Base-by-base conservation (phyloP, 2,329 filamentous ascomycete genomes). In the Verticillium dahliae region DNA sequence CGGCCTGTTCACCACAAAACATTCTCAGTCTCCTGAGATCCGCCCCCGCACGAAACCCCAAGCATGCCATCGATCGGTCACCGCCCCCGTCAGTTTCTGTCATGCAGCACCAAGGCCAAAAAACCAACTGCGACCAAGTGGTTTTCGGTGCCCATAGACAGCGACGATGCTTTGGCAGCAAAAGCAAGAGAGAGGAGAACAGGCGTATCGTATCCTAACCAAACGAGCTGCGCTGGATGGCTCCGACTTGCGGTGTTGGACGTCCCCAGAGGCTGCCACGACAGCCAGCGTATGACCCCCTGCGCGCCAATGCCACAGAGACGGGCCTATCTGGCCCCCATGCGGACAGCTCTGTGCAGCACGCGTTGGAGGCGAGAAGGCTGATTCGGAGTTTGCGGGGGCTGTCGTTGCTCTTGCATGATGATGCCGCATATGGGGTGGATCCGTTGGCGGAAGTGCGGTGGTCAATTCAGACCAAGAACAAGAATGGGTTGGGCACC, bases 261-360 rank as follows among this genome's bases (percentile, higher is more conserved):
- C 70, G 71, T 67, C 67, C 67, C 73, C 69, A 73, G 71, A 67
- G 65, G 67, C 62, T 76, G 74, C 74, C 74, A 77, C 74, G 74
- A 76, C 64, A 60, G 45, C 45, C 45, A 52, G 58, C 57, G 56
- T 65, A 64, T 33, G 62, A 31, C 59, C 56, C 56, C 56, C 62
- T 50, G 27, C 59, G 27, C 58, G 69, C 71, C 60, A 62, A 65
- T 68, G 70, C 18, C 45, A 18, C 45, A 52, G 45, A n/a, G 15
- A n/a, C 45, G 45, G 22, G 18, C 45, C 7, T 52, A 52, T 52
- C 45, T 27, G 45, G 18, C 45, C 45, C 45, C 45, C 45, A 52
- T 52, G 10, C 18, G 45, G 45, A 31, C 4, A 52, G 45, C 18
- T 22, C 45, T 52, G 45, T 18, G 10, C 9, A 18, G 18, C 15